Conservation (phyloP, 495 filamentous ascomycete species). For the Neurospora terricola region DNA sequence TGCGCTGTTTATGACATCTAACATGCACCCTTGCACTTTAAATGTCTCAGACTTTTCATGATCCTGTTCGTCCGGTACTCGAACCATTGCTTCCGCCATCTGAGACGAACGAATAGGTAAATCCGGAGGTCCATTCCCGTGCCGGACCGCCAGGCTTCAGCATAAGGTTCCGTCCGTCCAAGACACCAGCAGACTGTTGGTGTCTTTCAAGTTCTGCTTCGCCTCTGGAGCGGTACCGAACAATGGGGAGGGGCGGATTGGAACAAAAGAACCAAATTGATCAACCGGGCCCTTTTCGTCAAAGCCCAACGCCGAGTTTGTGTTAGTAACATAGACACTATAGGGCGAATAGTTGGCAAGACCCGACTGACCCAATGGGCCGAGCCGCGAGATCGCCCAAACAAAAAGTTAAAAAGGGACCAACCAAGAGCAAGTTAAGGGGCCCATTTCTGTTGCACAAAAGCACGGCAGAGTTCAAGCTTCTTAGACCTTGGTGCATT, state of each 20-base stretch:
- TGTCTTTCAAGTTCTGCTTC: background rate
- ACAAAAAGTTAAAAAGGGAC: background rate
- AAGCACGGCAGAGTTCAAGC: background rate
- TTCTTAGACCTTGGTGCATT: background rate
- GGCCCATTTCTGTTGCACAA: background rate
- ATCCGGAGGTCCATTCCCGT: background rate
- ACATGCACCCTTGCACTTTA: background rate
- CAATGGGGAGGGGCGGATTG: background rate
- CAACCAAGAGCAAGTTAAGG: background rate
- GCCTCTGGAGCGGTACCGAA: background rate
- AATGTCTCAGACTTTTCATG: background rate
- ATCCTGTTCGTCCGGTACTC: background rate
- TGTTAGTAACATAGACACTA: background rate
- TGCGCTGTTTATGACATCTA: background rate
- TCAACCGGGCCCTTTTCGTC: background rate
- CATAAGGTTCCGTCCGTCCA: background rate
- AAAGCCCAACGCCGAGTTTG: background rate
- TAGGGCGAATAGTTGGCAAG: background rate
- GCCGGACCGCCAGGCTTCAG: background rate
- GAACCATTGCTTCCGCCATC: background rate
- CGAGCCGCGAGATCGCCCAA: background rate
- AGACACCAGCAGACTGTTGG: background rate
- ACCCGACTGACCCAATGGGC: background rate
- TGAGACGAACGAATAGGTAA: background rate
- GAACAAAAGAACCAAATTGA: background rate